These are phyloP conservation scores for Spathaspora sp. DNA, from an alignment of 805 yeast species.

Conservation along the genomic window DNA sequence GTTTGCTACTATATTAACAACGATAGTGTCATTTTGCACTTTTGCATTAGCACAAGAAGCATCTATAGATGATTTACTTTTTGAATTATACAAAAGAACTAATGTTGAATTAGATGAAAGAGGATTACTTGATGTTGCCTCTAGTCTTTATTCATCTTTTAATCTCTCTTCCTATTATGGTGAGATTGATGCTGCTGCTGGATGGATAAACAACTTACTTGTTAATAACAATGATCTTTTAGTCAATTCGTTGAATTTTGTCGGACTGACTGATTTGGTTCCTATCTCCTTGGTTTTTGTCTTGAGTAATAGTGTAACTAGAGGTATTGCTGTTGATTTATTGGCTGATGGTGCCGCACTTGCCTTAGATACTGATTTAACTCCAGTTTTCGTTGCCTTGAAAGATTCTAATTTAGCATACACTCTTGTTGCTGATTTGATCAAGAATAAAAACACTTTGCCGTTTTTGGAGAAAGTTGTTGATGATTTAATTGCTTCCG, in stretches of 20 bases:
- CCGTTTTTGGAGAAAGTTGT: constrained; percentile 21
- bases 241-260: constrained; percentile 19
- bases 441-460: constrained; percentile 17
- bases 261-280: constrained; percentile 20
- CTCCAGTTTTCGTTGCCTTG: constrained; percentile 19
- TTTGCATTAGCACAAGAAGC: constrained; percentile 2
- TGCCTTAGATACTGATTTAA: constrained; percentile 17
- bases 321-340: constrained; percentile 12
- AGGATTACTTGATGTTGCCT: constrained; percentile 17
- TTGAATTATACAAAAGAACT: background rate
- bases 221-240: constrained; percentile 16
- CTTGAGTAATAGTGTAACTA: constrained; percentile 20
- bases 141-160: constrained; percentile 10
- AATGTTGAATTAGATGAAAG: constrained; percentile 7
- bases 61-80: background rate
- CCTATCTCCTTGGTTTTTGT: constrained; percentile 20
- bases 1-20: constrained; percentile 11
- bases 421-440: background rate
- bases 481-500: constrained; percentile 10
- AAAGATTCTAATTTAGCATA: background rate
- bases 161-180: constrained; percentile 8
- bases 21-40: constrained; percentile 10
- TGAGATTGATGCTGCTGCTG: constrained; percentile 21
- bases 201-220: constrained; percentile 22
- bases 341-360: constrained; percentile 13